Evolutionary conservation across 2,329 filamentous ascomycete species (phyloP).

Genomic region (Zymoseptoria pseudotritici): DNA sequence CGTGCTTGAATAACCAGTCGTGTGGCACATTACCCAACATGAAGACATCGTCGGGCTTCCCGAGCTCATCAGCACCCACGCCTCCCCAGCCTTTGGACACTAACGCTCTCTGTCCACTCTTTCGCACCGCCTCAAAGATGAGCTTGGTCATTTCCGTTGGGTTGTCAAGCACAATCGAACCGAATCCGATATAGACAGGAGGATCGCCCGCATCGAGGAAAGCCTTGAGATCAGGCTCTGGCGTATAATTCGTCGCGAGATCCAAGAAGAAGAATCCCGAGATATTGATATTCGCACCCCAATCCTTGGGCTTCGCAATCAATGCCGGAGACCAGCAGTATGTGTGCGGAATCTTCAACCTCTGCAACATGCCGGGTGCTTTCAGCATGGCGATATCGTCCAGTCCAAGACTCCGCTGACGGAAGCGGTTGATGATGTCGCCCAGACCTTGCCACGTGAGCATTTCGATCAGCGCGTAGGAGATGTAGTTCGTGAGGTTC

Average conservation of each 20-base stretch:
- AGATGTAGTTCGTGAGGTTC: slow-evolving; percentile 72
- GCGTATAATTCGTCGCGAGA: slow-evolving; percentile 57
- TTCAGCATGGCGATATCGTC: slow-evolving; percentile 73
- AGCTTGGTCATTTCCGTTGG: slow-evolving; percentile 62
- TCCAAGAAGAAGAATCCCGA: slow-evolving; percentile 72
- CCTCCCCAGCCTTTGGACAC: slow-evolving; percentile 51
- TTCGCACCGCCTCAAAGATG: slow-evolving; percentile 63
- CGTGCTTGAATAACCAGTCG: slow-evolving; percentile 52
- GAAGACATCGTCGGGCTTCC: slow-evolving; percentile 37
- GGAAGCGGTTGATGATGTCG: slow-evolving; percentile 83
- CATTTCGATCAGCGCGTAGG: slow-evolving; percentile 80
- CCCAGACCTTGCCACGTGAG: slow-evolving; percentile 90
- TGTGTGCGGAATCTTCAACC: slow-evolving; percentile 72
- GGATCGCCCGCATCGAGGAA: slow-evolving; percentile 64
- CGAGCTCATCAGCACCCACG: slow-evolving; percentile 35
- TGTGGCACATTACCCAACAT: slow-evolving; percentile 51
- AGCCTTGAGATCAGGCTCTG: slow-evolving; percentile 54
- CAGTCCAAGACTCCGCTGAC: slow-evolving; percentile 65
- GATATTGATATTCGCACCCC: slow-evolving; percentile 63
- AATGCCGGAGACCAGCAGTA: slow-evolving; percentile 86
- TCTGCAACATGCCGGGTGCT: slow-evolving; percentile 70
- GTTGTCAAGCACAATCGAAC: slow-evolving; percentile 73
- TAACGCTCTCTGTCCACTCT: slow-evolving; percentile 44
- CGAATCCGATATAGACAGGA: slow-evolving; percentile 77
- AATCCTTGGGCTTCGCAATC: slow-evolving; percentile 72